phyloP scores from a whole-genome alignment of 1,284 basidiomycete genomes.

The Cutaneotrichosporon sp. region DNA sequence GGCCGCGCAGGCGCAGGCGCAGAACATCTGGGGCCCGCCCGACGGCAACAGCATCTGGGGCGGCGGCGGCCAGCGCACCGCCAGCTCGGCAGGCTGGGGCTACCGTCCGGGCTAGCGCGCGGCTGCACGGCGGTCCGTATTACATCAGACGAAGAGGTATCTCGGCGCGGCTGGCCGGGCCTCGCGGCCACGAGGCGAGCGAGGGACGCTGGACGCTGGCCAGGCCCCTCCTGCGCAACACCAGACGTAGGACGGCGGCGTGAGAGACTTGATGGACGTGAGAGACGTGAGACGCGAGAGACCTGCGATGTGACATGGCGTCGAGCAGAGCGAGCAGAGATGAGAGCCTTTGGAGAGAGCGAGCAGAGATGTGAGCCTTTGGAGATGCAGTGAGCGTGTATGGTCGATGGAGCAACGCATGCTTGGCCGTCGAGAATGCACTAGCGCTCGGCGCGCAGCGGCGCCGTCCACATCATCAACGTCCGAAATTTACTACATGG shows the following conservation, averaged over 20 bases:
- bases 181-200: neutral
- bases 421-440: neutral
- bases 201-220: neutral
- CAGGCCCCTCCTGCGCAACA: neutral
- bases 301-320: neutral
- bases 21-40: slow-evolving; percentile 8
- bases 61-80: no score
- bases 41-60: no score
- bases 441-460: no score
- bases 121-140: no score
- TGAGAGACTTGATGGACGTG: no score
- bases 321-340: no score
- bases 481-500: neutral
- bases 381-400: no score
- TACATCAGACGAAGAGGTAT: neutral
- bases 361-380: neutral
- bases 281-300: no score
- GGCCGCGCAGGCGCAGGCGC: neutral
- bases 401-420: neutral
- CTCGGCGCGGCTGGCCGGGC: neutral
- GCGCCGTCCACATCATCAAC: neutral
- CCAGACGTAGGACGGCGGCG: neutral
- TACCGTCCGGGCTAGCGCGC: no score
- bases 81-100: no score
- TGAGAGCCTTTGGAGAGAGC: neutral